Conservation (phyloP, 108 stramenopile genomes). For the Craspedostauros australis region DNA sequence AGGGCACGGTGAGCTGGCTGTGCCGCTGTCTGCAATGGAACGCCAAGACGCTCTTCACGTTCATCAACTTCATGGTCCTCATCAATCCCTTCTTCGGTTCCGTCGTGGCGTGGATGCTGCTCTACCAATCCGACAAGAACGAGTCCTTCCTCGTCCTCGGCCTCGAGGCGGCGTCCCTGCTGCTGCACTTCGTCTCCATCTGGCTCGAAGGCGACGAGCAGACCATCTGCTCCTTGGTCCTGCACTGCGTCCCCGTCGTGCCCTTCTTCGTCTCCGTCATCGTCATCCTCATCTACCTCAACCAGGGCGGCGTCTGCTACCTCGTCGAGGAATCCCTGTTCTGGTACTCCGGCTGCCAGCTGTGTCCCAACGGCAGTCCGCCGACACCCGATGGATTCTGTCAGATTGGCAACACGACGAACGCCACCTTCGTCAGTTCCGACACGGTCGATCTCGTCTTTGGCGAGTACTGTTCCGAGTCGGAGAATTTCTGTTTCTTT, state of each 20-base stretch:
- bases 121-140: conserved; percentile 21
- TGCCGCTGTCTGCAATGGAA: conserved; percentile 14
- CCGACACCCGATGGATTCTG: conserved; percentile 5
- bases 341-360: conserved; percentile 15
- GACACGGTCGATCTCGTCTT: too few relatives aligned
- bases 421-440: too few relatives aligned
- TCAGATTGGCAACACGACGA: neutral
- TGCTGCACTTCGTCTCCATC: conserved; percentile 18
- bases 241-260: conserved; percentile 11
- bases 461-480: too few relatives aligned
- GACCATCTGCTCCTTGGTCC: conserved; percentile 1
- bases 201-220: conserved; percentile 13
- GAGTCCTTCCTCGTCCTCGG: conserved; percentile 19
- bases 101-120: conserved; percentile 26
- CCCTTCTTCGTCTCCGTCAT: conserved; percentile 18
- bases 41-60: conserved; percentile 1
- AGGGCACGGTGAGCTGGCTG: neutral
- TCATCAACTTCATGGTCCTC: conserved; percentile 10
- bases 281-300: conserved; percentile 13
- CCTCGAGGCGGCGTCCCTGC: conserved; percentile 16
- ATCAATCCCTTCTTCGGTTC: conserved; percentile 30
- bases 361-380: conserved; percentile 6
- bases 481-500: too few relatives aligned
- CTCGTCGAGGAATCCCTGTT: conserved; percentile 7
- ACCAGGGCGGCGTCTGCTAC: conserved; percentile 27